phyloP scores from a whole-genome alignment of 768 basidiomycete genomes.

The Asterophora parasitica region DNA sequence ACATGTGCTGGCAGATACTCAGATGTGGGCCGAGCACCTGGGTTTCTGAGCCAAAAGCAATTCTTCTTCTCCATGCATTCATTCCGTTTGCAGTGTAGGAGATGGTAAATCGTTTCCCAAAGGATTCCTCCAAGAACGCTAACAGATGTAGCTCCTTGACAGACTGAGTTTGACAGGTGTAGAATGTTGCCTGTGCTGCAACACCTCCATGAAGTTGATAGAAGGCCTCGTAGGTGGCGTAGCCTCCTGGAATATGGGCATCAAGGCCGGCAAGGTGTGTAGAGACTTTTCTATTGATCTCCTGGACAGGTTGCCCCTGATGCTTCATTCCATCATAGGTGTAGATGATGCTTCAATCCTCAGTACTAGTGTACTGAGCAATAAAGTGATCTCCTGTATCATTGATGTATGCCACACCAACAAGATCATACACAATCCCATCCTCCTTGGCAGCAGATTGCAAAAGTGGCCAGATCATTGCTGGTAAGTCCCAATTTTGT shows the following conservation, averaged over 20 bases:
- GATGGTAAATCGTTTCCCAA: neutral
- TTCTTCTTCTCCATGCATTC: neutral
- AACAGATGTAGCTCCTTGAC: neutral
- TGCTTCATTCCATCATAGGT: neutral
- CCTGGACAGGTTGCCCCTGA: neutral
- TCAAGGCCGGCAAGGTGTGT: neutral
- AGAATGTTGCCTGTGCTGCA: neutral
- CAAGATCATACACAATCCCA: neutral
- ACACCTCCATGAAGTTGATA: neutral
- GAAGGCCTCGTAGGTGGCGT: neutral
- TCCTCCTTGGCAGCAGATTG: neutral
- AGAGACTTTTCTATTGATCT: neutral
- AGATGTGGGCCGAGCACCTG: too few species aligned
- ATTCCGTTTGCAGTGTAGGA: neutral
- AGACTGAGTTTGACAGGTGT: neutral
- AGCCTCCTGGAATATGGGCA: neutral
- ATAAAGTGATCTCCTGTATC: neutral
- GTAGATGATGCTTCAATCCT: neutral
- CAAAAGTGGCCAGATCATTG: neutral
- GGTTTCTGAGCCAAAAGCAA: too few species aligned
- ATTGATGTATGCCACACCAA: conserved; percentile 1
- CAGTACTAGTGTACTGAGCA: neutral
- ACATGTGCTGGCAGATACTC: too few species aligned
- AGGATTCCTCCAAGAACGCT: neutral
- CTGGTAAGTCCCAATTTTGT: conserved; percentile 3